A percentile compares a stretch with the other conserved stretches of the same genome.
phyloP scores from a whole-genome alignment of 305 asterid species.

The Fraxinus paxiana region DNA sequence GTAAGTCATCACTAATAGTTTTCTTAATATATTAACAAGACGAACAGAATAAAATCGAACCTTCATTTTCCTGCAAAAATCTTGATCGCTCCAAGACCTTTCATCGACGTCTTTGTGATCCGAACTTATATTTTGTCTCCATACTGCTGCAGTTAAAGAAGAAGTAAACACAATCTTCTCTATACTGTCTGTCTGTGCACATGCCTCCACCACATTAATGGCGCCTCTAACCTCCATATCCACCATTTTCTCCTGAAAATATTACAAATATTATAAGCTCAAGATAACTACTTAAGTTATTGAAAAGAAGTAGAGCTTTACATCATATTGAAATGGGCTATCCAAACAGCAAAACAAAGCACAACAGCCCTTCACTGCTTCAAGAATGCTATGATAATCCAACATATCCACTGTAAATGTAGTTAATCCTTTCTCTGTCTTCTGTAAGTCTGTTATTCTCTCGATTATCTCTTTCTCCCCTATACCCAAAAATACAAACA shows the following conservation, averaged over 20 bases:
- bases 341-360: conserved; percentile 41
- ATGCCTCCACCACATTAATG: conserved; percentile 45
- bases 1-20: not conserved
- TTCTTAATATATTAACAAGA: not conserved
- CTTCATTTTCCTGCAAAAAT: conserved; percentile 35
- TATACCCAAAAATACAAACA: conserved; percentile 7
- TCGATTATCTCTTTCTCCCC: conserved; percentile 32
- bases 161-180: conserved; percentile 41
- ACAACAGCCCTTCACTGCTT: conserved; percentile 33
- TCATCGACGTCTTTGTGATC: conserved; percentile 40
- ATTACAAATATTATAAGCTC: not conserved
- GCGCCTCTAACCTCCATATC: conserved; percentile 43
- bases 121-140: conserved; percentile 35
- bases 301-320: conserved; percentile 6
- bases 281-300: not conserved
- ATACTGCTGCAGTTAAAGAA: conserved; percentile 43
- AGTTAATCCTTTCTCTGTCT: conserved; percentile 25
- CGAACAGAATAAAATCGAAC: conserved; percentile 10
- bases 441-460: conserved; percentile 34
- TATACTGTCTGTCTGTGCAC: conserved; percentile 38
- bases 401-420: conserved; percentile 30
- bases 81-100: conserved; percentile 42
- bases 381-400: conserved; percentile 45
- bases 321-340: conserved; percentile 35
- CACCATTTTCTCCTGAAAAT: conserved; percentile 31